A percentile compares a stretch with the other conserved stretches of the same genome.
phyloP scores from a whole-genome alignment of 768 basidiomycete species.

The Galerina sulciceps region DNA sequence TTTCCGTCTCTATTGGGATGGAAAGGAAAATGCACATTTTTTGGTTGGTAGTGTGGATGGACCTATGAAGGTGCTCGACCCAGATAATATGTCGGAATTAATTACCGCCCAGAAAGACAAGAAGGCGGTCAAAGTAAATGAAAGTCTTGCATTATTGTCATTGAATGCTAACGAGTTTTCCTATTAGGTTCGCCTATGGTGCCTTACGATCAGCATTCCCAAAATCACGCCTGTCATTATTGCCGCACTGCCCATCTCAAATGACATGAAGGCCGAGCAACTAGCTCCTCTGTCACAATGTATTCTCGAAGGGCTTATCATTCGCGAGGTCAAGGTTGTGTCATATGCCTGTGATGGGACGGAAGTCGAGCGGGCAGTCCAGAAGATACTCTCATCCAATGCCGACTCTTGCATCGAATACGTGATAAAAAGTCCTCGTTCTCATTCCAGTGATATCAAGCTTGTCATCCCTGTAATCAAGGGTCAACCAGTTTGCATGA shows the following conservation, averaged over 20 bases:
- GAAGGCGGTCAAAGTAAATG: constrained; percentile 20
- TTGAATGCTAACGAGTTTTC: background rate
- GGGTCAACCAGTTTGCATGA: constrained; percentile 26
- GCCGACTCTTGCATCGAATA: background rate
- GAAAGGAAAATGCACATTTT: constrained; percentile 15
- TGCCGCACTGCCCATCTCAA: constrained; percentile 32
- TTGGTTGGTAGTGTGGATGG: constrained; percentile 28
- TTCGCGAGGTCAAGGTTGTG: constrained; percentile 24
- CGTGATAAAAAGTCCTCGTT: constrained; percentile 7
- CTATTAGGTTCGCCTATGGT: constrained; percentile 37
- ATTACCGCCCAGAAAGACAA: constrained; percentile 10
- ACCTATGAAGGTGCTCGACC: constrained; percentile 24
- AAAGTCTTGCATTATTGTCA: background rate
- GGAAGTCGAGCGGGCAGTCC: constrained; percentile 30
- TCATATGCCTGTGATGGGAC: constrained; percentile 41
- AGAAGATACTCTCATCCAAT: constrained; percentile 13
- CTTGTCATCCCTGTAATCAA: constrained; percentile 16
- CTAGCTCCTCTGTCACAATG: constrained; percentile 4
- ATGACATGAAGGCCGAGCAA: constrained; percentile 16
- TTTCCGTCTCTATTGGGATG: constrained; percentile 29
- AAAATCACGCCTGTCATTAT: constrained; percentile 38
- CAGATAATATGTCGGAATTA: constrained; percentile 15
- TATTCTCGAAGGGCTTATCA: constrained; percentile 23
- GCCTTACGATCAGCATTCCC: constrained; percentile 32
- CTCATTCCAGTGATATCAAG: background rate